Evolutionary conservation across 1,284 basidiomycete genomes (phyloP), one percentile per base, ranked within the genome.

Genomic region (Irpex sp.): DNA sequence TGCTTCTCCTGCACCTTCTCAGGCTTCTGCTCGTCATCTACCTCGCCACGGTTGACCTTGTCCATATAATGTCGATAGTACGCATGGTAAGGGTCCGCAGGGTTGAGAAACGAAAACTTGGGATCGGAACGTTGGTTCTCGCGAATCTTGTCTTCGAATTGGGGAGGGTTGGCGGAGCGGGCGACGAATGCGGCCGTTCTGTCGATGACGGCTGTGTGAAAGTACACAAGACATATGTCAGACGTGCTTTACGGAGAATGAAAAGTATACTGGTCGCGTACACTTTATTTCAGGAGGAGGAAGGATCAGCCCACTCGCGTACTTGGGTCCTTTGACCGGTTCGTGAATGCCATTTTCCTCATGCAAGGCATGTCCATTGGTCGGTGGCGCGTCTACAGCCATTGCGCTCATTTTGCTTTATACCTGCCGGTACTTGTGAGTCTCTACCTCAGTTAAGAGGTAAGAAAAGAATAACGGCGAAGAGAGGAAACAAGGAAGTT

Each of bases 21-120:
- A 55, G 74, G 70, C 0, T 75, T 69, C 6, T 73, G 73, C 48
- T 85, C 85, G 59, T 91, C 90, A 23, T 87, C 82, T 14, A 85
- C 74, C 72, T 94, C 93, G 36, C 91, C 90, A 56, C 87, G 81
- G 63, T 85, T 76, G 65, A 93, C 83, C 70, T 84, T 85, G 58
- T 92, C 88, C 77, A 95, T 86, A 72, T 90, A 87, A 79, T 95
- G 87, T 71, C 90, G 86, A 74, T 98, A 98, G 79, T 98, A 98
- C 65, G 91, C 91, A 86, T 98, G 92, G 79, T 96, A 98, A 68
- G 96, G 93, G 81, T 98, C 96, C 61, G 87, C 86, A 63, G 90
- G 86, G 78, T 95, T 94, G 74, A 98, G 83, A 80, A 98, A 98
- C 61, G 94, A 92, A 81, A 98, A 98, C 77, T 96, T 94, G 65